A percentile compares a stretch with the other conserved stretches of the same genome.
phyloP scores from a whole-genome alignment of 106 monocot genomes.

The Posidonia australis region DNA sequence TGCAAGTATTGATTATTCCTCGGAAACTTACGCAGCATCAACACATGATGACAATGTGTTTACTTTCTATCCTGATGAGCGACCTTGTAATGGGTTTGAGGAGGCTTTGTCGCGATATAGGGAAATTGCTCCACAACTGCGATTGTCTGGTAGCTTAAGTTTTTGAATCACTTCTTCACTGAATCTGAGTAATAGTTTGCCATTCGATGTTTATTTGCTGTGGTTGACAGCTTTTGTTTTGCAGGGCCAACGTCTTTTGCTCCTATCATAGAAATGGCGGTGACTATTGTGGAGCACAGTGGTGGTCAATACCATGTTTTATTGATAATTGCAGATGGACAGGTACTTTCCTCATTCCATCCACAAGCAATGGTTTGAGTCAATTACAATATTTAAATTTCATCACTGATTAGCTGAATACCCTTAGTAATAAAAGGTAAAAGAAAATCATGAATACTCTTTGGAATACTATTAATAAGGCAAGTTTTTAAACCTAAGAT shows the following conservation, averaged over 20 bases:
- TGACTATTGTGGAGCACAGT: constrained; percentile 63
- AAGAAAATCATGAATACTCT: too few species aligned
- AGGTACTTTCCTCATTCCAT: constrained; percentile 58
- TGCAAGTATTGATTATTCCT: too few species aligned
- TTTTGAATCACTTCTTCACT: neutral
- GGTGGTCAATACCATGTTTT: constrained; percentile 90
- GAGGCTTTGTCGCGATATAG: too few species aligned
- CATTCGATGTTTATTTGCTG: neutral
- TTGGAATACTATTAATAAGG: too few species aligned
- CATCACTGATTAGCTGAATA: too few species aligned
- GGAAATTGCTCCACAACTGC: constrained; percentile 35
- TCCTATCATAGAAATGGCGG: constrained; percentile 80
- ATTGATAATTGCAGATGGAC: constrained; percentile 90
- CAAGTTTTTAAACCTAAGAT: too few species aligned
- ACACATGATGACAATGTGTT: constrained; percentile 46
- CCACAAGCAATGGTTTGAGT: too few species aligned
- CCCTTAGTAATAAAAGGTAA: too few species aligned
- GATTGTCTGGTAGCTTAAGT: constrained; percentile 45
- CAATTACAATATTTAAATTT: too few species aligned
- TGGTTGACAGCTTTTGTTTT: neutral
- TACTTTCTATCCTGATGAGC: constrained; percentile 31
- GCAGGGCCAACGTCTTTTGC: constrained; percentile 79
- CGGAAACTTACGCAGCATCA: too few species aligned
- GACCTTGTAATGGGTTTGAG: constrained; percentile 37
- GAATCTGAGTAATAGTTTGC: neutral